Evolutionary conservation across 768 basidiomycete species (phyloP), one percentile per base, ranked within the genome.

Genomic region (Kwoniella pini): DNA sequence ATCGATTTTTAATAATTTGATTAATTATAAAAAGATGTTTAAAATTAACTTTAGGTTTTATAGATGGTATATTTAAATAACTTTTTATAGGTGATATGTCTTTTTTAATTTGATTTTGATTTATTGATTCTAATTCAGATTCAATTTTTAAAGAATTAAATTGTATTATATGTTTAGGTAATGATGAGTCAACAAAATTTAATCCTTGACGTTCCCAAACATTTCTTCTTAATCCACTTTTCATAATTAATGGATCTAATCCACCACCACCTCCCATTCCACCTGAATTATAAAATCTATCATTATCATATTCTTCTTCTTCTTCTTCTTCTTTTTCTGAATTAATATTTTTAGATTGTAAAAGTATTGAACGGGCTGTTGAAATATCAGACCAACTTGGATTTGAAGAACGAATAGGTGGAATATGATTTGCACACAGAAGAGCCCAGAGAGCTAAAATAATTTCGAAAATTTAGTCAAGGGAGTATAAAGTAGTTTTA

Each of bases 11-110:
- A 9, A 78, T 46, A 38, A 71, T 75, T 12, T 54, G 52, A 50
- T 71, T 54, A 0, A 63, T 45, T 33, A 76, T 67, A 53, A 52
- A 74, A 0, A 78, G 67, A 55, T 78, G 77, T 55, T 74, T 75
- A 58, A 63, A 75, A 44, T 78, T 78, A 24, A 62, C 51, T 51
- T 63, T 63, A 15, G 77, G 77, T 4, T 48, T 26, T 1, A 65
- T 42, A 3, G 67, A 63, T 5, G 72, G 74, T 10, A 68, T 44
- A n/a, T 67, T 45, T 19, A 70, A 39, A 43, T 72, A 63, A 0
- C 75, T 76, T 1, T 48, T 40, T 33, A 75, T 65, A 0, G 64
- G 66, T 10, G 60, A 63, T 30, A 46, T 12, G 27, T 61, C 57
- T 10, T 49, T 42, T 36, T 15, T 36, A 36, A 36, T 36, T 36